Evolutionary conservation across 768 basidiomycete species (phyloP), one percentile per base, ranked within the genome.

Genomic region (Boletus rubescentipes): DNA sequence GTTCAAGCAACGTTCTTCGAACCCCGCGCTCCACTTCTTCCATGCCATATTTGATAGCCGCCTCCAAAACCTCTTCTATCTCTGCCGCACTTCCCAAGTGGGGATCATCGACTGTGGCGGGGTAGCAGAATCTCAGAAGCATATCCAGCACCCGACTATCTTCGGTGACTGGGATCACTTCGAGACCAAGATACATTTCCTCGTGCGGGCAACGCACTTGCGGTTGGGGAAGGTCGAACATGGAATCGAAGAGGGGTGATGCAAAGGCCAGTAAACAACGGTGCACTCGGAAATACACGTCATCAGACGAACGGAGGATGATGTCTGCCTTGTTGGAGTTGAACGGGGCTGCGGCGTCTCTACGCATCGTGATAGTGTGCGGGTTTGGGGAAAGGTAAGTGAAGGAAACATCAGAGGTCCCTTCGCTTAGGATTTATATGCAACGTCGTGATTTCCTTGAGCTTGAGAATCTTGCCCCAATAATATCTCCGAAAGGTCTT

Each of bases 221-320:
- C 20, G 66, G 59, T 21, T 35, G 66, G 15, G 71, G 71, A 43
- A 73, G 62, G 40, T 61, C 60, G 45, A 72, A 71, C 71, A 71
- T 71, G 21, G 57, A 55, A 34, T 67, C 57, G 49, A 70, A 71
- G 42, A 71, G 61, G 23, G 69, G 67, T 6, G 69, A 71, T 16
- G 69, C 49, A 29, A 67, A 47, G 37, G 53, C 54, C 7, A 72
- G 55, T 43, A 67, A 20, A 40, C 71, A 61, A 26, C 71, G 56
- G 36, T 66, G 43, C 35, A 66, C 61, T 21, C 58, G 45, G 36
- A 63, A 64, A 37, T 68, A 56, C 12, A 69, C 47, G 31, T 61
- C 43, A 49, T 84, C 83, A 34, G 77, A 80, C 9, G 83, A 78
- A 49, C 77, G 75, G 37, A 84, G 65, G 55, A 80, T 73, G 37